Evolutionary conservation across 2,329 filamentous ascomycete genomes (phyloP).

Genomic region (Ilyonectria mors-panacis): DNA sequence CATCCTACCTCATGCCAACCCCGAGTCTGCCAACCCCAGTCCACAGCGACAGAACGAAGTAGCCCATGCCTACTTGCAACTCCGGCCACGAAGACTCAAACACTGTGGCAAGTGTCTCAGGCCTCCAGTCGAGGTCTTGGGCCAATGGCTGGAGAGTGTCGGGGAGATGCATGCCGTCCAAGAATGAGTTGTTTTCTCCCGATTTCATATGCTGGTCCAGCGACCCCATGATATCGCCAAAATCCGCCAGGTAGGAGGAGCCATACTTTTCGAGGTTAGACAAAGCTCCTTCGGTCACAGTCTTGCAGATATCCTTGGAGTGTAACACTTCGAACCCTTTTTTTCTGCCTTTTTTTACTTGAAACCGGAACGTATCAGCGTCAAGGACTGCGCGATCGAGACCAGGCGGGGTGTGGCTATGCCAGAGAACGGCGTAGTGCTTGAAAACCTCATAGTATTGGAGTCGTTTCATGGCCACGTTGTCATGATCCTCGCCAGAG

Average conservation of each 20-base stretch:
- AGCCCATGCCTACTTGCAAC: conserved; percentile 8
- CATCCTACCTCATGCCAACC: not conserved
- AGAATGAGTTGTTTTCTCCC: not conserved
- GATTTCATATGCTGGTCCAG: conserved; percentile 6
- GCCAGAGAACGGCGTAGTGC: conserved; percentile 10
- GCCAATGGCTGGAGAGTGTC: not conserved
- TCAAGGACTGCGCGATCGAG: not conserved
- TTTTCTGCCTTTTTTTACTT: not conserved
- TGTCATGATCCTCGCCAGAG: not conserved
- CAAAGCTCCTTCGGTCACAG: not conserved
- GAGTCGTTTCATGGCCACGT: not conserved
- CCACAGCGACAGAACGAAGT: conserved; percentile 13
- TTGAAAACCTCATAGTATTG: conserved; percentile 4
- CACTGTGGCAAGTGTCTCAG: not conserved
- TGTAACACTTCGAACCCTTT: not conserved
- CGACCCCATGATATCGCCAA: conserved; percentile 10
- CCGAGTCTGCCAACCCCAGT: conserved; percentile 1
- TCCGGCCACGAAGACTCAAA: conserved; percentile 5
- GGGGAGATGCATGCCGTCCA: not conserved
- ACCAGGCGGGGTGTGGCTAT: not conserved
- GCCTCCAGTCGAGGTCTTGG: not conserved
- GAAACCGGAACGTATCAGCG: not conserved
- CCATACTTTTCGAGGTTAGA: not conserved
- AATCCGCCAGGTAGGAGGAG: conserved; percentile 8
- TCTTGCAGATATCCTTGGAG: not conserved